These are phyloP conservation scores for Solanum hybrid DNA, from an alignment of 305 asterid species.

Conservation along the genomic window DNA sequence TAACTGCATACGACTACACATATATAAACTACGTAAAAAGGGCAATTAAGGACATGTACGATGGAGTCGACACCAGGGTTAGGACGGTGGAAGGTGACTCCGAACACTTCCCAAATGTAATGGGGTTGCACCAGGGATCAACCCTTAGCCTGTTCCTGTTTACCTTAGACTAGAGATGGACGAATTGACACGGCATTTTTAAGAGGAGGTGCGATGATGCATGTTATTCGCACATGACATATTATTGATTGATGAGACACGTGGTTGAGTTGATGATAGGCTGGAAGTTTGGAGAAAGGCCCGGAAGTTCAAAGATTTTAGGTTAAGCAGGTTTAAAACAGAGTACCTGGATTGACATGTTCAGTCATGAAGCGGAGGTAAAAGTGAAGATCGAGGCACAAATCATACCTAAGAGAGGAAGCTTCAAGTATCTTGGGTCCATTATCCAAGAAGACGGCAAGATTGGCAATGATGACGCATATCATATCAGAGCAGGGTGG, in stretches of 20 bases:
- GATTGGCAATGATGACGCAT: not conserved
- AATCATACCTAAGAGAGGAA: not conserved
- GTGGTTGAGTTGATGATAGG: not conserved
- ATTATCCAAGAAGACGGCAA: not conserved
- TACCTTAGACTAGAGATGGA: not conserved
- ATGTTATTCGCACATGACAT: not conserved
- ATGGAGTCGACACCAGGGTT: not conserved
- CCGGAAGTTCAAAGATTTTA: not conserved
- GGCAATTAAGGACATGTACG: not conserved
- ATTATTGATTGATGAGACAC: not conserved
- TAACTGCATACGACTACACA: not conserved
- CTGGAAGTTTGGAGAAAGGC: not conserved
- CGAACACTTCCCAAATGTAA: not conserved
- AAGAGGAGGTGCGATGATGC: not conserved
- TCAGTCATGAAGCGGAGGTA: not conserved
- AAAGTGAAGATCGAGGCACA: not conserved
- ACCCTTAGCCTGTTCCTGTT: not conserved
- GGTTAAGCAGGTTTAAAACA: not conserved
- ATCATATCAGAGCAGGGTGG: not conserved
- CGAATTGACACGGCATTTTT: not conserved
- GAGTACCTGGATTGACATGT: not conserved
- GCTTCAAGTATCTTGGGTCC: not conserved
- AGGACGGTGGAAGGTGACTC: not conserved
- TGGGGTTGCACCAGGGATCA: not conserved
- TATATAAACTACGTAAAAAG: not conserved